A percentile compares a stretch with the other conserved stretches of the same genome.
These are phyloP conservation scores for Chrysochromulina tobinii DNA, from an alignment of 78 protist species.

Conservation along the genomic window DNA sequence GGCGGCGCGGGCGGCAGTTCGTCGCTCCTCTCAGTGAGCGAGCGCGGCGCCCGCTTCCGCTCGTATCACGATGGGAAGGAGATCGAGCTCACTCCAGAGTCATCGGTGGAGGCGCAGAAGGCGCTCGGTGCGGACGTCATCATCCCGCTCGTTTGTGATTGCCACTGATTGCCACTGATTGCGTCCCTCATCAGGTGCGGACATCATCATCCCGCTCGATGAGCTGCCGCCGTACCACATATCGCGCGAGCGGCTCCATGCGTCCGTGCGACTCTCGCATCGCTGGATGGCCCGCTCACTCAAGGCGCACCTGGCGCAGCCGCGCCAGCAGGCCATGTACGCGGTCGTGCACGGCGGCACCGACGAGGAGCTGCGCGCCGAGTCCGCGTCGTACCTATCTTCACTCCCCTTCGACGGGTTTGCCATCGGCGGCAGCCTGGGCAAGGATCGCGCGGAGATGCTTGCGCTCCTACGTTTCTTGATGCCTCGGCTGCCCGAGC, in stretches of 20 bases:
- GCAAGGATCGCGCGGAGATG: conserved; percentile 41
- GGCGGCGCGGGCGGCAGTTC: not conserved
- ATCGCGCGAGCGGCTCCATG: not conserved
- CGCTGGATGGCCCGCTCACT: conserved; percentile 45
- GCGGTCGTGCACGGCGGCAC: conserved; percentile 43
- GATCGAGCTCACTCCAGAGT: conserved; percentile 21
- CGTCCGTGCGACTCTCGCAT: conserved; percentile 29
- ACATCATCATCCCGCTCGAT: conserved; percentile 48
- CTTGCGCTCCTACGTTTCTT: conserved; percentile 13
- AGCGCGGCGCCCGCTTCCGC: conserved; percentile 19
- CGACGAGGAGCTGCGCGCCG: not conserved
- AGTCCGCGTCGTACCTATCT: conserved; percentile 13
- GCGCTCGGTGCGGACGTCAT: not conserved
- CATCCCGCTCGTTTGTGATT: not conserved
- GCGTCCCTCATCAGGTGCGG: not conserved
- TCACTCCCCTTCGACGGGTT: conserved; percentile 19
- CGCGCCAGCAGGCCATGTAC: conserved; percentile 36
- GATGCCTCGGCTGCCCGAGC: conserved; percentile 16
- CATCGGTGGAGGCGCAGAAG: conserved; percentile 30
- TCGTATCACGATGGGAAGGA: not conserved
- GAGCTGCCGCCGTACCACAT: conserved; percentile 39
- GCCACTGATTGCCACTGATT: too few relatives aligned
- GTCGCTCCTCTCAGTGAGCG: not conserved
- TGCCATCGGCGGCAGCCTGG: conserved; percentile 39
- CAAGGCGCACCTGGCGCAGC: not conserved